A percentile compares a stretch with the other conserved stretches of the same genome.
phyloP scores from a whole-genome alignment of 2,329 filamentous ascomycete species.

The Trichoderma oligosporum region DNA sequence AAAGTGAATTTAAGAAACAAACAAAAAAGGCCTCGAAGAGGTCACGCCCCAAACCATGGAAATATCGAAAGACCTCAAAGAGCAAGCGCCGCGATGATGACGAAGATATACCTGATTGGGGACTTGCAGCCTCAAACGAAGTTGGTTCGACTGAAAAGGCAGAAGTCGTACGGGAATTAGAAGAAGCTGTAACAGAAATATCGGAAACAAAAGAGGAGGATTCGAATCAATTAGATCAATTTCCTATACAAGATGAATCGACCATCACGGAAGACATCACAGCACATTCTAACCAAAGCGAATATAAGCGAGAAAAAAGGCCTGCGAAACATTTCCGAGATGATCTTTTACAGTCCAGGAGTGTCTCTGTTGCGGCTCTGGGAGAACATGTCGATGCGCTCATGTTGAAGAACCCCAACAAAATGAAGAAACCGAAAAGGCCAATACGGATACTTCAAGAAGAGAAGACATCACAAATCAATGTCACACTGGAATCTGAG shows the following conservation, averaged over 20 bases:
- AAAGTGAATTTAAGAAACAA: not conserved
- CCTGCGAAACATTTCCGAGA: constrained; percentile 23
- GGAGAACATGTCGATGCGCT: constrained; percentile 43
- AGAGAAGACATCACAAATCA: constrained; percentile 15
- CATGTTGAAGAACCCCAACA: constrained; percentile 42
- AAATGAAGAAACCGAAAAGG: constrained; percentile 25
- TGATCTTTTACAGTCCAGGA: constrained; percentile 29
- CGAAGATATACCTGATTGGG: constrained; percentile 19
- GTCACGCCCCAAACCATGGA: not conserved
- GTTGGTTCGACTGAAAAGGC: not conserved
- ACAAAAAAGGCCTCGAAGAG: not conserved
- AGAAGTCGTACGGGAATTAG: not conserved
- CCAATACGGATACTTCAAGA: constrained; percentile 22
- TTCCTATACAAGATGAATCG: not conserved
- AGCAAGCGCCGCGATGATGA: not conserved
- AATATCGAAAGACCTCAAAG: not conserved
- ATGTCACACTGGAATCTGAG: constrained; percentile 31
- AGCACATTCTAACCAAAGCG: not conserved
- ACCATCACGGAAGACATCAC: not conserved
- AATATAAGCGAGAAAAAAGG: not conserved
- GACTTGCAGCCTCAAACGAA: constrained; percentile 1
- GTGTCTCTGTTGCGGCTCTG: constrained; percentile 33
- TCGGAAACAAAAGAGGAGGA: not conserved
- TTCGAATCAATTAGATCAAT: not conserved
- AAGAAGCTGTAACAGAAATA: not conserved